These are phyloP conservation scores for Magnaporthales sp. DNA, from an alignment of 2,329 filamentous ascomycete species.

Conservation along the genomic window DNA sequence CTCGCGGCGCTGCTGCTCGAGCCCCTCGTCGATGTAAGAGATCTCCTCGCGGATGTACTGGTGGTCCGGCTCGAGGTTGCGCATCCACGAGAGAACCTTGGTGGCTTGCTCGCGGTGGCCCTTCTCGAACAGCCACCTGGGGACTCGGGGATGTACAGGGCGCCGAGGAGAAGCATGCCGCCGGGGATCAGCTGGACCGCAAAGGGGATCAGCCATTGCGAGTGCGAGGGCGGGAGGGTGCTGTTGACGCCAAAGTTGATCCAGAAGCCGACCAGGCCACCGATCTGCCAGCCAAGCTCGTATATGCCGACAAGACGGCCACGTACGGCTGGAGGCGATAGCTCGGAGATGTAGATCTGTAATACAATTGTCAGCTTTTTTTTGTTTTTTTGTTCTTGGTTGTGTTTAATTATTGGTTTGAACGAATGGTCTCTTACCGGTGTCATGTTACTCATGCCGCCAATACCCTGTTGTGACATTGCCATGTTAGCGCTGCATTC, in stretches of 20 bases:
- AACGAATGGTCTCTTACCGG: background rate
- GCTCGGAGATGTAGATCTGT: slow-evolving; percentile 50
- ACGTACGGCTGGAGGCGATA: slow-evolving; percentile 53
- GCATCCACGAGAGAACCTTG: slow-evolving; percentile 54
- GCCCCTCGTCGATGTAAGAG: slow-evolving; percentile 57
- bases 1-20: slow-evolving; percentile 53
- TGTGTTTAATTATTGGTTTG: background rate
- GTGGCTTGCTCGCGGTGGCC: slow-evolving; percentile 51
- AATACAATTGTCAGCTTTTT: background rate
- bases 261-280: slow-evolving; percentile 57
- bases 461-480: background rate
- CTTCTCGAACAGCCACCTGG: slow-evolving; percentile 60
- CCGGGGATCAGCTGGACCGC: slow-evolving; percentile 59
- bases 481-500: background rate
- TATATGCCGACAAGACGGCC: slow-evolving; percentile 61
- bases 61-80: slow-evolving; percentile 45
- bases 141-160: slow-evolving; percentile 54
- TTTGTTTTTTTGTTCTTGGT: background rate
- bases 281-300: slow-evolving; percentile 57
- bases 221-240: slow-evolving; percentile 33
- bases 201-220: slow-evolving; percentile 58
- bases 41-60: slow-evolving; percentile 68
- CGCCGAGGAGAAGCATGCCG: slow-evolving; percentile 50
- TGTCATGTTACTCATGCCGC: slow-evolving; percentile 1
- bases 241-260: slow-evolving; percentile 55